A percentile compares a stretch with the other conserved stretches of the same genome.
phyloP scores from a whole-genome alignment of 352 stramenopile species.

The Globisporangium recalcitrans region DNA sequence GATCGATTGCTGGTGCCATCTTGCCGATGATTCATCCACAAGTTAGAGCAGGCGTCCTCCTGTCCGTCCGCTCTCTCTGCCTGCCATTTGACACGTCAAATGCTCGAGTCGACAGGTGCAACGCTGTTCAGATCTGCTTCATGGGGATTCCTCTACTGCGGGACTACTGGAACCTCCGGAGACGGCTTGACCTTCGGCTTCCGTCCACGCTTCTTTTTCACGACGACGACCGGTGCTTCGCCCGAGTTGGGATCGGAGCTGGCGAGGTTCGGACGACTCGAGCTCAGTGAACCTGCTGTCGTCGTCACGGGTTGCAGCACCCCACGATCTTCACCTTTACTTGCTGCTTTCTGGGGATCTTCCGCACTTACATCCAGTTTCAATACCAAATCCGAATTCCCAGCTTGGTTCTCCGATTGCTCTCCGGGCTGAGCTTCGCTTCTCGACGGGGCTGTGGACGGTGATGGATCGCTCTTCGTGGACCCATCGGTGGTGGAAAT shows the following conservation, averaged over 20 bases:
- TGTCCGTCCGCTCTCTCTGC: too few relatives aligned
- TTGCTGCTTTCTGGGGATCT: background rate
- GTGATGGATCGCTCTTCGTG: background rate
- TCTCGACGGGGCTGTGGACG: background rate
- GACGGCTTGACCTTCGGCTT: slow-evolving; percentile 5
- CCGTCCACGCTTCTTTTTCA: slow-evolving; percentile 8
- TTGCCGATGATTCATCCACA: too few relatives aligned
- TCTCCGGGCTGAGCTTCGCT: background rate
- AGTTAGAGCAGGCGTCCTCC: too few relatives aligned
- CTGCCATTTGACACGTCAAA: too few relatives aligned
- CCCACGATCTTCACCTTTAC: background rate
- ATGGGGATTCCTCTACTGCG: background rate
- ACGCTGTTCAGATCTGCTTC: too few relatives aligned
- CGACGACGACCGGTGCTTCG: background rate
- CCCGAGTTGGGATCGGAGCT: background rate
- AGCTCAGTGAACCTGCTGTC: background rate
- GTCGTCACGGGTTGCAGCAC: background rate
- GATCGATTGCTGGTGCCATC: too few relatives aligned
- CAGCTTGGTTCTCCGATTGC: background rate
- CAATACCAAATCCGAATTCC: background rate
- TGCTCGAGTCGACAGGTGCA: too few relatives aligned
- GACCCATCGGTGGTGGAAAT: background rate
- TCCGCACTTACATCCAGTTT: background rate
- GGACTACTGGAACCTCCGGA: background rate
- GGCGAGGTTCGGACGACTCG: background rate